Percentiles rank a stretch among this genome's conserved stretches.
phyloP scores from a whole-genome alignment of 148 eudicot genomes.

The Selenicereus undatus region DNA sequence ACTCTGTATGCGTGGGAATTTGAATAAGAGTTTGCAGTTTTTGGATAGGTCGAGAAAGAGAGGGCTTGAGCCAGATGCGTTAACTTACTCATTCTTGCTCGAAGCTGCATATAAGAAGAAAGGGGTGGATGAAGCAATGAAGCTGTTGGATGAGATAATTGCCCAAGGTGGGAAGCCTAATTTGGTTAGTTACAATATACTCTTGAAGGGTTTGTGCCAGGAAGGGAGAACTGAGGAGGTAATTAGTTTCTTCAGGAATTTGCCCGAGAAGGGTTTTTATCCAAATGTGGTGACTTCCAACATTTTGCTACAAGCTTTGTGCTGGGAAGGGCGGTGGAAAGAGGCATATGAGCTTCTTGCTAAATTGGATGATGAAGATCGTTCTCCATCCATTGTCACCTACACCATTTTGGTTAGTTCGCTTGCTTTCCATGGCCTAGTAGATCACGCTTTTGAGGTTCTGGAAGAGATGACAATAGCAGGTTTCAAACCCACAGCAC shows the following conservation, averaged over 20 bases:
- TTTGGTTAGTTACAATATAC: slow-evolving; percentile 75
- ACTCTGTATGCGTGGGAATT: slow-evolving; percentile 65
- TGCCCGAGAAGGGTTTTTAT: slow-evolving; percentile 57
- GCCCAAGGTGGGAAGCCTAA: slow-evolving; percentile 67
- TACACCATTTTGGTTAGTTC: slow-evolving; percentile 73
- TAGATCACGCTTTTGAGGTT: slow-evolving; percentile 59
- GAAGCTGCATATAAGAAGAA: slow-evolving; percentile 81
- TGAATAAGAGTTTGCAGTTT: slow-evolving; percentile 59
- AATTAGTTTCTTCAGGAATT: slow-evolving; percentile 54
- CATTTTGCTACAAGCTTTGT: slow-evolving; percentile 66
- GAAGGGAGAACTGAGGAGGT: slow-evolving; percentile 81
- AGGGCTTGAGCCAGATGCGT: slow-evolving; percentile 74
- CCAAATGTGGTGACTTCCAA: slow-evolving; percentile 86
- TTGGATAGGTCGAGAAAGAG: slow-evolving; percentile 52
- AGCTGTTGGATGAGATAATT: slow-evolving; percentile 67
- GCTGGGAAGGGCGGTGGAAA: slow-evolving; percentile 63
- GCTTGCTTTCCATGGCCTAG: slow-evolving; percentile 56
- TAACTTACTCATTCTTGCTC: slow-evolving; percentile 69
- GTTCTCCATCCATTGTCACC: slow-evolving; percentile 61
- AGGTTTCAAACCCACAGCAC: slow-evolving; percentile 54
- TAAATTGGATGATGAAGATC: slow-evolving; percentile 65
- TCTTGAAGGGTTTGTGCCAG: slow-evolving; percentile 82
- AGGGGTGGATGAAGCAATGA: slow-evolving; percentile 70
- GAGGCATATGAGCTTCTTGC: slow-evolving; percentile 63
- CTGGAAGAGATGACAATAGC: slow-evolving; percentile 52